Conservation (phyloP, 345 rosid species). For the Cardamine resedifolia region DNA sequence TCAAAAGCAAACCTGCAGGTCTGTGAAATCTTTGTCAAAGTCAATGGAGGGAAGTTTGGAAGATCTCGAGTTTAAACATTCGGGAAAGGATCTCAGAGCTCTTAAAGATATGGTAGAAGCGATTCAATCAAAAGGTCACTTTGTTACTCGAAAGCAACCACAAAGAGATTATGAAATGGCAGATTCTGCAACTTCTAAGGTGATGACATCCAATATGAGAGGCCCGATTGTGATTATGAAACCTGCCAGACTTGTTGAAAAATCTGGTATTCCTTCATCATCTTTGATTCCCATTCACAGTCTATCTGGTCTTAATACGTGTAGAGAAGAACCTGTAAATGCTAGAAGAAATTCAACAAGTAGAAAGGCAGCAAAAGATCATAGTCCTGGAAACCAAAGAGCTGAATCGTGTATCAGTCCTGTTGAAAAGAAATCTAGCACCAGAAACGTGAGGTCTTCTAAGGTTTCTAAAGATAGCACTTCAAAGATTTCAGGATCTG, state of each 20-base stretch:
- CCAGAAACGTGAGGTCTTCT: conserved; percentile 47
- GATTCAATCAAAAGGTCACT: conserved; percentile 65
- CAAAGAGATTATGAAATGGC: conserved; percentile 45
- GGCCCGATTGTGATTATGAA: conserved; percentile 90
- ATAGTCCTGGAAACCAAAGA: conserved; percentile 42
- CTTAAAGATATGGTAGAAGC: conserved; percentile 79
- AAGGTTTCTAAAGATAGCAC: conserved; percentile 49
- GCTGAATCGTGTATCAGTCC: conserved; percentile 41
- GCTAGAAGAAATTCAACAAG: conserved; percentile 37
- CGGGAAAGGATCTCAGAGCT: conserved; percentile 78
- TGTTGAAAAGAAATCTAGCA: conserved; percentile 48
- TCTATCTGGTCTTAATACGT: conserved; percentile 45
- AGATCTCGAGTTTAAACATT: conserved; percentile 66
- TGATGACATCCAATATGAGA: not conserved
- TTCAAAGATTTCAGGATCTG: conserved; percentile 50
- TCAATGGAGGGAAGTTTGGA: conserved; percentile 66
- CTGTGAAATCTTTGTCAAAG: conserved; percentile 42
- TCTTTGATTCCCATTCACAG: conserved; percentile 54
- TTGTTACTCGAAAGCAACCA: conserved; percentile 57
- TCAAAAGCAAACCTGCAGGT: conserved; percentile 49
- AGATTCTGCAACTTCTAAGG: conserved; percentile 39
- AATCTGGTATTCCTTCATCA: conserved; percentile 53
- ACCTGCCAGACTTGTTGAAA: conserved; percentile 75
- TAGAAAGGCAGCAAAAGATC: conserved; percentile 45
- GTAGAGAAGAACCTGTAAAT: conserved; percentile 39